Base-by-base conservation (phyloP, 2,329 filamentous ascomycete species). In the Stachybotrys chlorohalonatus region DNA sequence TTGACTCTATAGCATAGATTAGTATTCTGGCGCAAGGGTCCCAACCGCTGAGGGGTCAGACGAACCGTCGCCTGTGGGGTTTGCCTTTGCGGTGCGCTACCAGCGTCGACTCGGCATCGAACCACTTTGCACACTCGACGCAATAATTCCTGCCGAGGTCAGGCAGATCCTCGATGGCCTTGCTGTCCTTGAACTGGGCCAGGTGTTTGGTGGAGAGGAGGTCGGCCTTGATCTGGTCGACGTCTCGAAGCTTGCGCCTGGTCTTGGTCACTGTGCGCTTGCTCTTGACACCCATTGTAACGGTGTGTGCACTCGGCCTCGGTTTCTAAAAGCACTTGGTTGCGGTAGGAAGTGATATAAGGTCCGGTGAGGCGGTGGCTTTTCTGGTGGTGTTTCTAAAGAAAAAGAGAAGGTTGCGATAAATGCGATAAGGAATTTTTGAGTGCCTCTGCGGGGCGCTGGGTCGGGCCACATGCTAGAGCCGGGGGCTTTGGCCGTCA, bases 81-180 rank as follows among this genome's bases (percentile, higher is more conserved):
- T 96, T 99, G 63, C 90, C 90, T 70, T 87, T 90, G 55, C 79
- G 78, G 73, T 99, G 94, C 31, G 82, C 78, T 42, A 80, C 77
- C 55, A 95, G 75, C 63, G 89, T 95, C 63, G 81, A 71, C 61
- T 94, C 88, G 52, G 85, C 87, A 70, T 97, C 93, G 70, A 95
- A 97, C 87, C 90, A 97, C 75, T 95, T 97, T 59, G 94, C 87
- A 71, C 94, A 99, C 72, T 96, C 89, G 15, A 87, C 78, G 71
- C 94, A 99, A 72, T 96, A 97, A 69, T 86, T 86, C 63, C 84
- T 80, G 31, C 94, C 94, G 51, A 96, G 78, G 0, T 85, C 93
- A 3, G 94, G 94, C 42, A 96, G 79, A 65, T 97, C 94, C 68
- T 97, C 93, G 24, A 81, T 74, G 6, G 87, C 83, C 67, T 96